These are phyloP conservation scores for Agaricus blazei DNA, from an alignment of 768 basidiomycete species.

Conservation along the genomic window DNA sequence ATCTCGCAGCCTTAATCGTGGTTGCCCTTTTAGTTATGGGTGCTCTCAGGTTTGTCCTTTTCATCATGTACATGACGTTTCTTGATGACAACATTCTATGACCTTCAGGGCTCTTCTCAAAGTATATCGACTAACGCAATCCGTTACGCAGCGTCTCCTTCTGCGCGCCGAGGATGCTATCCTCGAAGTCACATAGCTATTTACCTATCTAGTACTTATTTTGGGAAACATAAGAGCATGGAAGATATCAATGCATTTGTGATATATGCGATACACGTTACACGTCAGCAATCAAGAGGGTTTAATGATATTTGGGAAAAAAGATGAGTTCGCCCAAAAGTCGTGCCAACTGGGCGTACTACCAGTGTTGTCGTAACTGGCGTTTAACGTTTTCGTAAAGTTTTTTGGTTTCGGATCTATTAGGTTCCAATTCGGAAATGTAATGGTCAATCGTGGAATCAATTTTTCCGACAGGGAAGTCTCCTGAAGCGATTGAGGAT, in stretches of 20 bases:
- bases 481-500: conserved; percentile 52
- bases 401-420: conserved; percentile 54
- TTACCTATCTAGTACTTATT: background rate
- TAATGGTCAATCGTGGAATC: conserved; percentile 73
- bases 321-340: background rate
- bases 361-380: conserved; percentile 70
- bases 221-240: background rate
- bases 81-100: background rate
- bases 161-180: conserved; percentile 77
- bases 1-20: conserved; percentile 63
- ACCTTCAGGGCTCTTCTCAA: conserved; percentile 57
- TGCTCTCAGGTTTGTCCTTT: conserved; percentile 46
- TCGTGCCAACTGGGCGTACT: conserved; percentile 11
- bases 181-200: conserved; percentile 53
- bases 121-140: conserved; percentile 63
- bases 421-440: conserved; percentile 60
- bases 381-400: conserved; percentile 70
- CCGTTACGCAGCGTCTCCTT: conserved; percentile 52
- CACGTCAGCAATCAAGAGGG: background rate
- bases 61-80: background rate
- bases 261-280: conserved; percentile 3
- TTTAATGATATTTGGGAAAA: too few relatives aligned
- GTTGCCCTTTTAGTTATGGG: conserved; percentile 57
- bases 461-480: conserved; percentile 76
- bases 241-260: conserved; percentile 4